phyloP scores from a whole-genome alignment of 2,329 filamentous ascomycete species.

The Colletotrichum agaves region DNA sequence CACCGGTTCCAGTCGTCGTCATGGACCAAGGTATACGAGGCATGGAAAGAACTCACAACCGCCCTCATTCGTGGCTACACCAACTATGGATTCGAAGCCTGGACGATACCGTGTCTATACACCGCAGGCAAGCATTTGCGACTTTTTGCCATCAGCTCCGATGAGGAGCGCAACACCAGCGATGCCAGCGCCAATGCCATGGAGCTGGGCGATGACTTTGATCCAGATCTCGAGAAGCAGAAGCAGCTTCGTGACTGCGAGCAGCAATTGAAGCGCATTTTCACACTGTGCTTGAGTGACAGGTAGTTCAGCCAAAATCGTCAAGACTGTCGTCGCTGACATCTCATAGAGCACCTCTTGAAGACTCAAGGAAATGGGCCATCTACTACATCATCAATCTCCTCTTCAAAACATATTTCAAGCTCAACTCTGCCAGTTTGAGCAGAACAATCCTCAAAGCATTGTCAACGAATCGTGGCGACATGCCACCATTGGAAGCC shows the following conservation, averaged over 20 bases:
- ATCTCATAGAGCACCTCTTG: conserved; percentile 74
- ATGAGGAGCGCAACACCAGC: conserved; percentile 69
- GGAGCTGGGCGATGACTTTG: conserved; percentile 78
- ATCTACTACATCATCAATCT: conserved; percentile 96
- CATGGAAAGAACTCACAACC: conserved; percentile 88
- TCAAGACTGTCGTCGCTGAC: conserved; percentile 38
- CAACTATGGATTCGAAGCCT: conserved; percentile 80
- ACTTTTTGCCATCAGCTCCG: conserved; percentile 89
- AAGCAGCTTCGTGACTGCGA: conserved; percentile 92
- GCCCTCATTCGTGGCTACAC: conserved; percentile 84
- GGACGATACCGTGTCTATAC: conserved; percentile 94
- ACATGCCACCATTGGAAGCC: conserved; percentile 81
- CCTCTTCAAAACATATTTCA: conserved; percentile 98
- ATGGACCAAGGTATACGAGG: conserved; percentile 85
- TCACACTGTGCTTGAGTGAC: conserved; percentile 89
- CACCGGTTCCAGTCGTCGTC: conserved; percentile 54
- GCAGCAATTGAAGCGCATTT: conserved; percentile 89
- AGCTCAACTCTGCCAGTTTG: conserved; percentile 87
- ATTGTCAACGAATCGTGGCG: conserved; percentile 77
- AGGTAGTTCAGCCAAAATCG: conserved; percentile 63
- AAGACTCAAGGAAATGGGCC: conserved; percentile 96
- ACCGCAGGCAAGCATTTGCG: conserved; percentile 87
- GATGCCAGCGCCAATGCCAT: conserved; percentile 50
- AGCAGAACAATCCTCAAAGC: conserved; percentile 91
- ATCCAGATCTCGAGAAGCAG: conserved; percentile 79